Base-by-base conservation (phyloP, 768 basidiomycete genomes). In the Mycena indigotica region DNA sequence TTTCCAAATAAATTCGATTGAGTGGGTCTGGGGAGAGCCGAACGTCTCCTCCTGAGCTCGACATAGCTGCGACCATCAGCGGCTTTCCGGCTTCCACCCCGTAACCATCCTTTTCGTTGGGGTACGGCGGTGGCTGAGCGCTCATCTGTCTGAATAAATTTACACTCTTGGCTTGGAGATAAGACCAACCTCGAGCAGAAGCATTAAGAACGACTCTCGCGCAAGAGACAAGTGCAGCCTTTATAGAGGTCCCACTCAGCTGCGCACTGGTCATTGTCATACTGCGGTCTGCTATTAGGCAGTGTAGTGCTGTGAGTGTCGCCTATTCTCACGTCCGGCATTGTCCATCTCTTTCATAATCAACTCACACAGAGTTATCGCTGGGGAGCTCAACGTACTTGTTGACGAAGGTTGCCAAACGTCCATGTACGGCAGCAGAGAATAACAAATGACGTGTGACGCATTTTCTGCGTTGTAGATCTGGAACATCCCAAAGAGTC, bases 21-120 rank as follows among this genome's bases (percentile, higher is more conserved):
- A 63, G 58, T 41, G 53, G 55, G 28, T 53, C 56, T 3, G 58
- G 50, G 19, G 58, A 56, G 32, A 63, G 46, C n/a, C 25, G 46
- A 46, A 57, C 58, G 30, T 53, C 44, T 48, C 4, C 24, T n/a
- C 12, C 24, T 12, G 46, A 26, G 25, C 12, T 25, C 17, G 53
- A 55, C 40, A 50, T 38, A 35, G 59, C 52, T 13, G 58, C 49
- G 17, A 56, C 52, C 30, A 53, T 57, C 49, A 53, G 3, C n/a
- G 61, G 51, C 32, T 28, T 53, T 38, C 46, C 46, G 46, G 15
- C 12, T 6, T 13, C 46, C 25, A 24, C 46, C 46, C 46, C 46
- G 46, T 48, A 48, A 48, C 46, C 46, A 48, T 48, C 46, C 46
- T 25, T 28, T n/a, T 24, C 46, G 21, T 24, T 48, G 46, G 25